Percentiles rank a stretch among this genome's conserved stretches.
phyloP scores from a whole-genome alignment of 169 alveolate species.

The Cryptosporidium sp. region DNA sequence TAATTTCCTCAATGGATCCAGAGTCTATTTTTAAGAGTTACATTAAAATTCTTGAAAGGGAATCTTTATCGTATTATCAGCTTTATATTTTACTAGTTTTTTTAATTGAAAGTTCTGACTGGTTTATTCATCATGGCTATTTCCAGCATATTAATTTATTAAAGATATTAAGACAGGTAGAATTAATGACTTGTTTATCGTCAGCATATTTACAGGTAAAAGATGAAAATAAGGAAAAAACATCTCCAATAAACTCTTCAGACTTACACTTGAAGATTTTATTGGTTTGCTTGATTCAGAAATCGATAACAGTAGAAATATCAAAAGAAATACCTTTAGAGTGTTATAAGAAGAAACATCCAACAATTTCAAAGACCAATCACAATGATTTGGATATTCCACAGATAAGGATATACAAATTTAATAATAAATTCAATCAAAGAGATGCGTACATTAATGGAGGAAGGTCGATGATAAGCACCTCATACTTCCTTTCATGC shows the following conservation, averaged over 20 bases:
- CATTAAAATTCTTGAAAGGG: background rate
- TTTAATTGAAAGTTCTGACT: constrained; percentile 35
- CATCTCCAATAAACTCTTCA: background rate
- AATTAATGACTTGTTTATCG: constrained; percentile 30
- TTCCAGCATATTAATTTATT: constrained; percentile 21
- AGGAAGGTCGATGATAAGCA: constrained; percentile 46
- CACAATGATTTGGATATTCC: background rate
- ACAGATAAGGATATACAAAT: constrained; percentile 7
- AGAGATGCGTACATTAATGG: constrained; percentile 55
- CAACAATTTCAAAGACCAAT: background rate
- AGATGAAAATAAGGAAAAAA: background rate
- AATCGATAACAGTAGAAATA: constrained; percentile 10
- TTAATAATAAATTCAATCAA: constrained; percentile 30
- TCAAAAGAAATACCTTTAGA: constrained; percentile 18
- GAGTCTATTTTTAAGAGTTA: constrained; percentile 25
- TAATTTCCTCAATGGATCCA: constrained; percentile 37
- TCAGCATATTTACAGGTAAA: background rate
- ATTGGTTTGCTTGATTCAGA: constrained; percentile 17
- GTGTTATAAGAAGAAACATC: background rate
- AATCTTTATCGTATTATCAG: constrained; percentile 9
- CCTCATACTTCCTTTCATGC: constrained; percentile 18
- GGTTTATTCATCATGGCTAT: constrained; percentile 53
- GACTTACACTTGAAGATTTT: constrained; percentile 22
- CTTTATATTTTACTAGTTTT: constrained; percentile 16
- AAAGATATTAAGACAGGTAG: constrained; percentile 23